phyloP scores from a whole-genome alignment of 371 early-diverging fungal species.

The Phascolomyces articulosus region DNA sequence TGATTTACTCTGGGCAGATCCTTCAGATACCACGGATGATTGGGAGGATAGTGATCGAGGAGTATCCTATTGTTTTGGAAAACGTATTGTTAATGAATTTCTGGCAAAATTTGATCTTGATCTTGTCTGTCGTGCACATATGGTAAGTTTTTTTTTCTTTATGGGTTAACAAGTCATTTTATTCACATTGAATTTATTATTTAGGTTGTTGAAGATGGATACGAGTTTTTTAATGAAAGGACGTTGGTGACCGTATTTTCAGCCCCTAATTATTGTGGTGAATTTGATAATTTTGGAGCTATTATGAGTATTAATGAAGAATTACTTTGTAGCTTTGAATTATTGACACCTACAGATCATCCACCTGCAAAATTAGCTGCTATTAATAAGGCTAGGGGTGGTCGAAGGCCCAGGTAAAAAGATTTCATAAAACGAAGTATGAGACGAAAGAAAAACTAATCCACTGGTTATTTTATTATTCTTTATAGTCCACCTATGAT shows the following conservation, averaged over 20 bases:
- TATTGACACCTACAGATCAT: slow-evolving; percentile 28
- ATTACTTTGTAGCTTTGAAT: slow-evolving; percentile 85
- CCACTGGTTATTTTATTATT: too few species aligned
- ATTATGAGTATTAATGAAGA: slow-evolving; percentile 98
- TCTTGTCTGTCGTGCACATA: slow-evolving; percentile 96
- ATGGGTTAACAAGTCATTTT: background rate
- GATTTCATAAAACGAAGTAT: too few species aligned
- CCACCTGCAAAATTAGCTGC: slow-evolving; percentile 19
- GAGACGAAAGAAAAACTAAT: too few species aligned
- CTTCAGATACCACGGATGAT: slow-evolving; percentile 79
- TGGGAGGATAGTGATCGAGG: slow-evolving; percentile 95
- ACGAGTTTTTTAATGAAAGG: slow-evolving; percentile 93
- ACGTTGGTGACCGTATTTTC: slow-evolving; percentile 94
- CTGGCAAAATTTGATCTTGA: slow-evolving; percentile 93
- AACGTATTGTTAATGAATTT: slow-evolving; percentile 86
- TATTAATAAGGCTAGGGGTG: slow-evolving; percentile 8
- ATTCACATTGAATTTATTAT: slow-evolving; percentile 61
- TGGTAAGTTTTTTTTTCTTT: slow-evolving; percentile 64
- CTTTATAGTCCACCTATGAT: slow-evolving; percentile 11
- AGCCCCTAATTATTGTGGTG: slow-evolving; percentile 97
- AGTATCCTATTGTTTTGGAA: slow-evolving; percentile 89
- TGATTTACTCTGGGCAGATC: slow-evolving; percentile 98
- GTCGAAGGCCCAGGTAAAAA: slow-evolving; percentile 19
- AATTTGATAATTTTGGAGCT: slow-evolving; percentile 96
- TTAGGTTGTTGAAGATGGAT: slow-evolving; percentile 96